Percentiles rank a stretch among this genome's conserved stretches.
These are phyloP conservation scores for Mucor racemosus DNA, from an alignment of 371 early-diverging fungal genomes.

Conservation along the genomic window DNA sequence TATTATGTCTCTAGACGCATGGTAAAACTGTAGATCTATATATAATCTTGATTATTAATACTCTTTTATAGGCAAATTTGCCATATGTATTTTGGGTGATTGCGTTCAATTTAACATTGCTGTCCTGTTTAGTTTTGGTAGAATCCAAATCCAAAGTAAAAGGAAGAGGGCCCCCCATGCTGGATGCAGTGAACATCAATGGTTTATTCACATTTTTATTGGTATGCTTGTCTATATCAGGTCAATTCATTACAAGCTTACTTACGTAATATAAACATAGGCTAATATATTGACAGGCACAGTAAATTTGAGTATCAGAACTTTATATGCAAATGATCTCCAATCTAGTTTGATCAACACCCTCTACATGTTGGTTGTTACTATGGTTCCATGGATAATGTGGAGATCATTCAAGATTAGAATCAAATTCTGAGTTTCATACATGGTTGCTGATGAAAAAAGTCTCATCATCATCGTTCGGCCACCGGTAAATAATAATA, in stretches of 20 bases:
- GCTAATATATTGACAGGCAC: conserved; percentile 88
- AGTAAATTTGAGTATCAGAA: conserved; percentile 75
- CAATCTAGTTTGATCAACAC: conserved; percentile 56
- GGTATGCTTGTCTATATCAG: conserved; percentile 31
- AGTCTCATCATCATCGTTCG: not conserved
- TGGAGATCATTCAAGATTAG: conserved; percentile 23
- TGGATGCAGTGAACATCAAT: conserved; percentile 79
- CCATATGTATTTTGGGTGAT: conserved; percentile 79
- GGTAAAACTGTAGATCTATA: conserved; percentile 33
- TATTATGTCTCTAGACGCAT: conserved; percentile 68
- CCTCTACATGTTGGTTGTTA: conserved; percentile 60
- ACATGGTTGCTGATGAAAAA: not conserved
- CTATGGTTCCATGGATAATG: conserved; percentile 25
- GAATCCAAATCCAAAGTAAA: conserved; percentile 42
- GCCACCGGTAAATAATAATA: conserved; percentile 8
- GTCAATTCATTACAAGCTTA: not conserved
- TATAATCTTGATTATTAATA: not conserved
- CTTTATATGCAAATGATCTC: conserved; percentile 59
- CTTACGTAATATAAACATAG: conserved; percentile 22
- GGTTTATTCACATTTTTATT: conserved; percentile 84
- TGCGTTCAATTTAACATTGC: conserved; percentile 65
- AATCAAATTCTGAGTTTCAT: conserved; percentile 30
- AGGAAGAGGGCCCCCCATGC: conserved; percentile 55
- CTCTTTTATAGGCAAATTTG: conserved; percentile 63
- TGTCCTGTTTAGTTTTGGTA: conserved; percentile 58